phyloP scores from a whole-genome alignment of 257 asterid species.

The Knoxia roxburghii region DNA sequence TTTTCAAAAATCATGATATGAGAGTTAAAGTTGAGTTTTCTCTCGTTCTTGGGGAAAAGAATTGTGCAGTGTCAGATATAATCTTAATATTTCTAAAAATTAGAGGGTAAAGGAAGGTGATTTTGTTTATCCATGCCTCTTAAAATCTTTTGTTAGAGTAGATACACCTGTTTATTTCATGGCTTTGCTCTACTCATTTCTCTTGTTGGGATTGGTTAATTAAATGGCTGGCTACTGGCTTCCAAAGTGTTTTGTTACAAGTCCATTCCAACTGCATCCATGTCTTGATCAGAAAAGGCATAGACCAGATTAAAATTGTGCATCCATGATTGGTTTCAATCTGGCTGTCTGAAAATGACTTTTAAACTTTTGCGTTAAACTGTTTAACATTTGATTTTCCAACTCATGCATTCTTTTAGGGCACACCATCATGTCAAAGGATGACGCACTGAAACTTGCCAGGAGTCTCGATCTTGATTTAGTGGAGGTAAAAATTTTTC shows the following conservation, averaged over 20 bases:
- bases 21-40: no score
- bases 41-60: no score
- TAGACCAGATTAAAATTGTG: not conserved
- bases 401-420: slow-evolving; percentile 35
- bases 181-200: not conserved
- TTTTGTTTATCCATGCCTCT: not conserved
- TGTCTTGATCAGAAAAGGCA: not conserved
- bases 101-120: not conserved
- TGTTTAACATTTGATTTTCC: not conserved
- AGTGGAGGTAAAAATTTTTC: slow-evolving; percentile 57
- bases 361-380: not conserved
- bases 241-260: not conserved
- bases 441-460: slow-evolving; percentile 59
- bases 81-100: not conserved
- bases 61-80: not conserved
- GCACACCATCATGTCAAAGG: slow-evolving; percentile 45
- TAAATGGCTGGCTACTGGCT: not conserved
- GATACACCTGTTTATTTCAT: not conserved
- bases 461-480: slow-evolving; percentile 56
- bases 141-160: not conserved
- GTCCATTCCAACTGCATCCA: not conserved
- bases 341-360: not conserved
- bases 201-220: not conserved
- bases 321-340: not conserved
- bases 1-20: no score